Conservation (phyloP, 169 alveolate genomes). For the Sarcocystis neurona region DNA sequence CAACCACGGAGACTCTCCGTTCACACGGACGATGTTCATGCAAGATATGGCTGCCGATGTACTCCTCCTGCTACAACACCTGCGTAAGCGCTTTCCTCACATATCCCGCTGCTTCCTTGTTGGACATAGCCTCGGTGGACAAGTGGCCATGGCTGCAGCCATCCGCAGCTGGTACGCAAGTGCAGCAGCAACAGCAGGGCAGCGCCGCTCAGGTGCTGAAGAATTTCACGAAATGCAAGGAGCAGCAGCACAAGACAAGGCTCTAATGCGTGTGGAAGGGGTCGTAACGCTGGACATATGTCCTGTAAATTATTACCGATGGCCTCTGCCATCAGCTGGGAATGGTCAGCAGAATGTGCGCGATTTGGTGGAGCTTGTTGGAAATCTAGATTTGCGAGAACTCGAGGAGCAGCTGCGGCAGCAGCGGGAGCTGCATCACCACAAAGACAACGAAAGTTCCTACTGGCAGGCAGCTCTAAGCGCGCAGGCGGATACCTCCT, state of each 20-base stretch:
- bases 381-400: background rate
- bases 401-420: background rate
- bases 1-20: conserved; percentile 10
- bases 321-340: conserved; percentile 8
- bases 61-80: background rate
- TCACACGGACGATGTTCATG: background rate
- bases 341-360: background rate
- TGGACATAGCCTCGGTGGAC: conserved; percentile 20
- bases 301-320: background rate
- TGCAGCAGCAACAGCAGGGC: background rate
- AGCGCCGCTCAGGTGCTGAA: too few species aligned
- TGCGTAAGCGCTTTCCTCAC: background rate
- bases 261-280: too few species aligned
- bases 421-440: too few species aligned
- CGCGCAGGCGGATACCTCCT: background rate
- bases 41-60: conserved; percentile 26
- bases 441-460: too few species aligned
- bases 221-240: too few species aligned
- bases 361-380: background rate
- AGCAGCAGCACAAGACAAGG: too few species aligned
- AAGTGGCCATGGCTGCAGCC: conserved; percentile 14
- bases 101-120: background rate
- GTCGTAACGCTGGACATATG: background rate
- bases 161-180: too few species aligned
- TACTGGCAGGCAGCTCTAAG: too few species aligned